These are phyloP conservation scores for Xerocomellus intermedius DNA, from an alignment of 768 basidiomycete genomes.

Conservation along the genomic window DNA sequence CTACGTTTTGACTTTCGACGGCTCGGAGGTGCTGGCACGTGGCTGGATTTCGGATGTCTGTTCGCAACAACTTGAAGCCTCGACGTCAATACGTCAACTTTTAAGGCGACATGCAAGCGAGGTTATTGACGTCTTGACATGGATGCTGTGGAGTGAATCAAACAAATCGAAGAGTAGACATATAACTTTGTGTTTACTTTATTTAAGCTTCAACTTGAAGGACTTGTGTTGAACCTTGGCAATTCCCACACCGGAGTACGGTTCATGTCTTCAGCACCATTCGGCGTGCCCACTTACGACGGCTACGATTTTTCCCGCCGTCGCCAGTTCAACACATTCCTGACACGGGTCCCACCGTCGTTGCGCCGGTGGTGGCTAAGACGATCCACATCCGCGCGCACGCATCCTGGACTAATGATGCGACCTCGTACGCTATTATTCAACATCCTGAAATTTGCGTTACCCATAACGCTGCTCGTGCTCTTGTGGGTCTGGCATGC, in stretches of 20 bases:
- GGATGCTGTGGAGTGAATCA: too few relatives aligned
- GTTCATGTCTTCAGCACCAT: conserved; percentile 11
- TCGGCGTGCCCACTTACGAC: conserved; percentile 13
- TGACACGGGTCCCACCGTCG: neutral
- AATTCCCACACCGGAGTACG: neutral
- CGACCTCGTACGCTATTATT: conserved; percentile 38
- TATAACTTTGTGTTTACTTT: too few relatives aligned
- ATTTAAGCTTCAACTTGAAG: too few relatives aligned
- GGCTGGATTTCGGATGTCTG: too few relatives aligned
- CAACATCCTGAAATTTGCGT: conserved; percentile 42
- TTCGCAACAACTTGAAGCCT: too few relatives aligned
- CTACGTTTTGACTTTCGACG: too few relatives aligned
- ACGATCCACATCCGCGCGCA: neutral
- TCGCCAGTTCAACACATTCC: neutral
- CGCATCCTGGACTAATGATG: neutral
- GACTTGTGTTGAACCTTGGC: too few relatives aligned
- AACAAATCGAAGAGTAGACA: too few relatives aligned
- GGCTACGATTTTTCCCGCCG: conserved; percentile 1
- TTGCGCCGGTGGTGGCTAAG: conserved; percentile 11
- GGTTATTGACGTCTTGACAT: too few relatives aligned
- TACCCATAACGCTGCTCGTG: conserved; percentile 33
- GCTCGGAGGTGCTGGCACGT: too few relatives aligned
- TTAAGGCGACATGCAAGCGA: too few relatives aligned
- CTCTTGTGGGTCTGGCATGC: conserved; percentile 44
- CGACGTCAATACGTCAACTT: too few relatives aligned